Base-by-base conservation (phyloP, 73 alveolate genomes). In the Paramecium sexaurelia region DNA sequence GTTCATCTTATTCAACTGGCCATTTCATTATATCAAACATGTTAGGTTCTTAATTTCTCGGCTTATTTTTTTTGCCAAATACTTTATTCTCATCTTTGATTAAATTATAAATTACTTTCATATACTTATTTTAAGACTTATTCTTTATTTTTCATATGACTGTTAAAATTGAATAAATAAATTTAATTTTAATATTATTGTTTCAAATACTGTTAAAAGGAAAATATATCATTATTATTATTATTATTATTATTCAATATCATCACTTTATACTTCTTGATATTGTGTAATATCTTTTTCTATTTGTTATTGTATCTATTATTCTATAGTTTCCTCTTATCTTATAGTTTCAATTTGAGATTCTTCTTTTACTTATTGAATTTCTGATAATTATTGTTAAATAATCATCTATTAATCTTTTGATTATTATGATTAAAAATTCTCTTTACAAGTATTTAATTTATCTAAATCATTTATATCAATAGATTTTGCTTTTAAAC, bases 41-140 rank as follows among this genome's bases (percentile, higher is more conserved):
- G 13, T 32, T 39, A 29, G 90, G 90, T 45, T 78, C 90, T 41
- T 78, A 27, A 24, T 78, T 41, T 78, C 90, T 37, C 6, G 90
- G 90, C 22, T 78, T 78, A 45, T 78, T 78, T 78, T 78, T 78
- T 29, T 39, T 26, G 5, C 90, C 90, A 78, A 78, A 78, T 78
- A 22, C 17, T 22, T 78, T 78, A 78, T 39, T 41, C 9, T 78
- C 68, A 45, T 78, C 90, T 78, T 17, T n/a, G 41, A 41, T 78
- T 7, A 40, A 19, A 40, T 29, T 41, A 37, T 36, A 19, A 24
- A 32, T 78, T 78, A 78, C 90, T 78, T 33, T 78, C 90, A 78
- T 78, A 78, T 24, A 78, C 90, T 39, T 78, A 43, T 78, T 78
- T 78, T 22, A 78, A 61, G 32, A 78, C 90, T 45, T 78, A 26